These are phyloP conservation scores for Turnera subulata DNA, from an alignment of 345 rosid genomes.

Conservation along the genomic window DNA sequence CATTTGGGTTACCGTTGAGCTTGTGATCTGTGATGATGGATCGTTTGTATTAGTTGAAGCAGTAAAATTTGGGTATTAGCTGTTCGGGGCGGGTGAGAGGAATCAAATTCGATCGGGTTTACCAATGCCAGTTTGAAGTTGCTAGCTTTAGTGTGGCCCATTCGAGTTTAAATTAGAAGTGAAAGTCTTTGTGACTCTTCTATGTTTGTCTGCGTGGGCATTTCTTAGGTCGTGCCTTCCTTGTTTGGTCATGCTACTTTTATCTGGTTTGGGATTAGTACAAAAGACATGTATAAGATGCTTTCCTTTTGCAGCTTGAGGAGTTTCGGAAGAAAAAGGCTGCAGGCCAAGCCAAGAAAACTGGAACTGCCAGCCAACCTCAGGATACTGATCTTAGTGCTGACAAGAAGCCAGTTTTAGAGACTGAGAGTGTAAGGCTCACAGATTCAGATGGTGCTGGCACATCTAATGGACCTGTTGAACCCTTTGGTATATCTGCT, in stretches of 20 bases:
- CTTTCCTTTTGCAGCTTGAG: constrained; percentile 58
- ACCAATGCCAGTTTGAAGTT: neutral
- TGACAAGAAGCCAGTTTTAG: constrained; percentile 34
- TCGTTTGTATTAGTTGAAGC: no score
- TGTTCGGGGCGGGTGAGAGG: no score
- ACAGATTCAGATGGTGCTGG: constrained; percentile 50
- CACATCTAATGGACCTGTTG: constrained; percentile 34
- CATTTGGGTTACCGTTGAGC: no score
- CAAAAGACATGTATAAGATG: neutral
- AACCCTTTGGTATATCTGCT: constrained; percentile 21
- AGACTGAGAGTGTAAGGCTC: constrained; percentile 28
- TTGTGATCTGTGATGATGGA: no score
- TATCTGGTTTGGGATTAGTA: neutral
- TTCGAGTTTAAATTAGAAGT: neutral
- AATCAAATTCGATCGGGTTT: no score
- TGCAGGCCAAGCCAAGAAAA: constrained; percentile 75
- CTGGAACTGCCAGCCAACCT: constrained; percentile 35
- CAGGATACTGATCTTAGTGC: constrained; percentile 31
- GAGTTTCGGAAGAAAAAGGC: constrained; percentile 97
- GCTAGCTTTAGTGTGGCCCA: neutral
- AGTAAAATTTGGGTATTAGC: no score
- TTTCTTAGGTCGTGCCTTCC: neutral
- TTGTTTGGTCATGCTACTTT: neutral
- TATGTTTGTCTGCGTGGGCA: neutral
- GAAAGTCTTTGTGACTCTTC: neutral